Conservation (phyloP, 2,329 filamentous ascomycete species). For the Aspergillus intermedius region DNA sequence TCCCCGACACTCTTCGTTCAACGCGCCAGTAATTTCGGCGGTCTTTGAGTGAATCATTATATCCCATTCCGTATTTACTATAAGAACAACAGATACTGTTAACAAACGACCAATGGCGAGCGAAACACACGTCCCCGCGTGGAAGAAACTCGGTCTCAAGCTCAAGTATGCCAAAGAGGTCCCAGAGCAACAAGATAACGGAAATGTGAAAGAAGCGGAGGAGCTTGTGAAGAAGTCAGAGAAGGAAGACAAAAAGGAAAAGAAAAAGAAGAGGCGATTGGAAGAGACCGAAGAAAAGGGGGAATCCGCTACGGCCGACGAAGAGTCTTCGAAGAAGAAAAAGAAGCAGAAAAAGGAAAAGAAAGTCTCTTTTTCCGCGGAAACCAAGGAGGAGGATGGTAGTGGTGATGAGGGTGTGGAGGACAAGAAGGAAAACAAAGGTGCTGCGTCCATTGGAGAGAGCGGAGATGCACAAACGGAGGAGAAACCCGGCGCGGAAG, state of each 20-base stretch:
- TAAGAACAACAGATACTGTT: too few relatives aligned
- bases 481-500: slow-evolving; percentile 21
- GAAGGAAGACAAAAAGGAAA: slow-evolving; percentile 4
- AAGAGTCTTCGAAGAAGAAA: slow-evolving; percentile 5
- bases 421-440: slow-evolving; percentile 5
- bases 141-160: slow-evolving; percentile 56
- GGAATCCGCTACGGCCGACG: slow-evolving; percentile 1
- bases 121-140: slow-evolving; percentile 44
- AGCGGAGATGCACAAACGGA: slow-evolving; percentile 10
- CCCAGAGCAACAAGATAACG: slow-evolving; percentile 16
- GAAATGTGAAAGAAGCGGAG: slow-evolving; percentile 1
- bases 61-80: too few relatives aligned
- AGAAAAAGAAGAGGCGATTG: slow-evolving; percentile 6
- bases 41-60: too few relatives aligned
- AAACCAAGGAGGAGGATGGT: slow-evolving; percentile 55
- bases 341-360: slow-evolving; percentile 36
- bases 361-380: slow-evolving; percentile 59
- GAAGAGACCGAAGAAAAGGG: slow-evolving; percentile 12
- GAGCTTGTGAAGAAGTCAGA: slow-evolving; percentile 3
- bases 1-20: background rate
- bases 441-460: slow-evolving; percentile 8
- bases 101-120: slow-evolving; percentile 13
- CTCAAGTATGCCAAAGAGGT: slow-evolving; percentile 46
- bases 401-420: slow-evolving; percentile 32
- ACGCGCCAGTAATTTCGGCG: too few relatives aligned